Percentiles rank a stretch among this genome's conserved stretches.
Evolutionary conservation across 495 filamentous ascomycete species (phyloP).

Genomic region (Penicillium egyptiacum): DNA sequence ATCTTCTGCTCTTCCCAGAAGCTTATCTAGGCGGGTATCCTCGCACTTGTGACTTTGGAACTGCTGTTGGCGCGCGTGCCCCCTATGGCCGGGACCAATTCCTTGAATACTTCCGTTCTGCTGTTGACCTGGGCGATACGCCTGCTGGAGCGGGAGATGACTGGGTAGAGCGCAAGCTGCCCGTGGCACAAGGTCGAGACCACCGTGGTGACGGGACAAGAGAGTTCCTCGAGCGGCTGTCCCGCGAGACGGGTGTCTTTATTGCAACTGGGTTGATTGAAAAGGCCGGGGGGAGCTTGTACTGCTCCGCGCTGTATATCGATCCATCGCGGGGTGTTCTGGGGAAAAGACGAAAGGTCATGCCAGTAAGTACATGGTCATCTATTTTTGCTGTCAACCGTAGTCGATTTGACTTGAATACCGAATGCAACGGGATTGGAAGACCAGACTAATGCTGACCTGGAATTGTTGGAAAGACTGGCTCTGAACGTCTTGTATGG

Average conservation of each 20-base stretch:
- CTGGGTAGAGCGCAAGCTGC: slow-evolving; percentile 66
- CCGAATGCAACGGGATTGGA: neutral
- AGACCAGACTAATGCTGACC: slow-evolving; percentile 21
- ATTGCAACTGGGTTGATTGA: slow-evolving; percentile 80
- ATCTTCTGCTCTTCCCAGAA: slow-evolving; percentile 88
- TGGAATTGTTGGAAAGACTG: slow-evolving; percentile 58
- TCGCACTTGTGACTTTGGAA: slow-evolving; percentile 74
- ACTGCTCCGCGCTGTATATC: slow-evolving; percentile 81
- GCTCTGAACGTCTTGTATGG: slow-evolving; percentile 81
- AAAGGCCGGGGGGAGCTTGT: slow-evolving; percentile 74
- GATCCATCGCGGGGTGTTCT: slow-evolving; percentile 69
- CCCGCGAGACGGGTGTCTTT: slow-evolving; percentile 75
- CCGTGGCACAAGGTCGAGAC: slow-evolving; percentile 29
- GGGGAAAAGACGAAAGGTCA: slow-evolving; percentile 92
- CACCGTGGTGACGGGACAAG: slow-evolving; percentile 83
- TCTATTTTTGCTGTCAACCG: neutral
- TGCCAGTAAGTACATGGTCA: slow-evolving; percentile 60
- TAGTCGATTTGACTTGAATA: neutral
- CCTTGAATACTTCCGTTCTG: slow-evolving; percentile 71
- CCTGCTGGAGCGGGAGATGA: slow-evolving; percentile 69
- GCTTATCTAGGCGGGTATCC: slow-evolving; percentile 94
- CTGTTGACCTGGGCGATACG: slow-evolving; percentile 85
- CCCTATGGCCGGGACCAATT: slow-evolving; percentile 78
- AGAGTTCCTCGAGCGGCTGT: slow-evolving; percentile 72
- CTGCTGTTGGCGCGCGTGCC: slow-evolving; percentile 66